Conservation (phyloP, 2,329 filamentous ascomycete species). For the Cytospora leucostoma region DNA sequence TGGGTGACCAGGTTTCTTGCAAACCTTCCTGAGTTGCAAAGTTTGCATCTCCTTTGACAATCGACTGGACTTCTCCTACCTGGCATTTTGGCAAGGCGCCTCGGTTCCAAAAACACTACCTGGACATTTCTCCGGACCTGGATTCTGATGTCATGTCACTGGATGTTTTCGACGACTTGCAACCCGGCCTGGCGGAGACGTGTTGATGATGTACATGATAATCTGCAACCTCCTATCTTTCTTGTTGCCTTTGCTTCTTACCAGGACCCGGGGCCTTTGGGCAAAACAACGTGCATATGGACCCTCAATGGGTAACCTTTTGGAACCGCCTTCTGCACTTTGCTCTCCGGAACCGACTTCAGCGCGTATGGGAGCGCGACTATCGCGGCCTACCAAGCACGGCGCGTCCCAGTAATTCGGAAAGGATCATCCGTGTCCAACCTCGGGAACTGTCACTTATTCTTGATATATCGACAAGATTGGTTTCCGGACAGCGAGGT, state of each 20-base stretch:
- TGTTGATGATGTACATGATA: slow-evolving; percentile 20
- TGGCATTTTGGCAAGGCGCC: slow-evolving; percentile 22
- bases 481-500: slow-evolving; percentile 55
- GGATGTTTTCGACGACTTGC: slow-evolving; percentile 19
- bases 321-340: slow-evolving; percentile 34
- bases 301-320: background rate
- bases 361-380: slow-evolving; percentile 18
- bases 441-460: slow-evolving; percentile 32
- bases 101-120: slow-evolving; percentile 14
- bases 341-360: slow-evolving; percentile 45
- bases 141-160: slow-evolving; percentile 21
- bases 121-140: slow-evolving; percentile 22
- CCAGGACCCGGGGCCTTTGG: slow-evolving; percentile 34
- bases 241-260: slow-evolving; percentile 15
- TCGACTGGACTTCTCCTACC: slow-evolving; percentile 17
- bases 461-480: slow-evolving; percentile 39
- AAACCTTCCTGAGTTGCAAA: slow-evolving; percentile 14
- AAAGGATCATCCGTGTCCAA: slow-evolving; percentile 35
- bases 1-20: slow-evolving; percentile 4
- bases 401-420: slow-evolving; percentile 1
- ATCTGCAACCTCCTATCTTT: slow-evolving; percentile 11
- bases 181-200: slow-evolving; percentile 9
- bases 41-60: slow-evolving; percentile 17
- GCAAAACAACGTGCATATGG: slow-evolving; percentile 33
- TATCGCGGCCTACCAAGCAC: slow-evolving; percentile 5